Conservation (phyloP, 1,284 basidiomycete genomes). For the Athelia psychrophila region DNA sequence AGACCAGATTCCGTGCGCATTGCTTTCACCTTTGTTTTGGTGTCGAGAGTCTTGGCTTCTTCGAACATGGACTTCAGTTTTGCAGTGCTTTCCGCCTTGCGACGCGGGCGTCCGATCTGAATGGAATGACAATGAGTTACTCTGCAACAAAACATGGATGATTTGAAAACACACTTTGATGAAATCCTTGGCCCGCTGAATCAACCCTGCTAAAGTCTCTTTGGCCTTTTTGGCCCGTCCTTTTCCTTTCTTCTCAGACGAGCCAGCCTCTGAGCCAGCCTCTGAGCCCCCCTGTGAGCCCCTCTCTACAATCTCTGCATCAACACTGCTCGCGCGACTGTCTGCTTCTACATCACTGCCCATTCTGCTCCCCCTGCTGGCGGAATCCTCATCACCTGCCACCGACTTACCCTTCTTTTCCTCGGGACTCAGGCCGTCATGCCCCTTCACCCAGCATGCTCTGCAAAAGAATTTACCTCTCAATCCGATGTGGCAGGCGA, state of each 20-base stretch:
- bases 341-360: background rate
- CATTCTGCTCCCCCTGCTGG: too few relatives aligned
- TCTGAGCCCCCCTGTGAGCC: background rate
- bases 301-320: constrained; percentile 4
- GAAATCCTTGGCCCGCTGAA: background rate
- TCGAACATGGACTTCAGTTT: background rate
- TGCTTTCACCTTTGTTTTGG: background rate
- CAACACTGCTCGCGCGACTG: background rate
- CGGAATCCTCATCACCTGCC: background rate
- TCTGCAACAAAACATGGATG: background rate
- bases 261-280: too few relatives aligned
- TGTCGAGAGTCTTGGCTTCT: background rate
- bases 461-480: constrained; percentile 15
- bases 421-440: constrained; percentile 5
- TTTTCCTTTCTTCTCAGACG: background rate
- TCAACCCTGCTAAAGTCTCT: background rate
- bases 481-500: constrained; percentile 20
- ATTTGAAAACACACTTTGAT: background rate
- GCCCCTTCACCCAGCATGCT: constrained; percentile 8
- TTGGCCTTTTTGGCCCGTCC: background rate
- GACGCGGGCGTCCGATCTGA: background rate
- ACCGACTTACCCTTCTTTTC: background rate
- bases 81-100: background rate
- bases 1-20: background rate
- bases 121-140: background rate